Base-by-base conservation (phyloP, 352 stramenopile species). In the Phytophthora meadii region DNA sequence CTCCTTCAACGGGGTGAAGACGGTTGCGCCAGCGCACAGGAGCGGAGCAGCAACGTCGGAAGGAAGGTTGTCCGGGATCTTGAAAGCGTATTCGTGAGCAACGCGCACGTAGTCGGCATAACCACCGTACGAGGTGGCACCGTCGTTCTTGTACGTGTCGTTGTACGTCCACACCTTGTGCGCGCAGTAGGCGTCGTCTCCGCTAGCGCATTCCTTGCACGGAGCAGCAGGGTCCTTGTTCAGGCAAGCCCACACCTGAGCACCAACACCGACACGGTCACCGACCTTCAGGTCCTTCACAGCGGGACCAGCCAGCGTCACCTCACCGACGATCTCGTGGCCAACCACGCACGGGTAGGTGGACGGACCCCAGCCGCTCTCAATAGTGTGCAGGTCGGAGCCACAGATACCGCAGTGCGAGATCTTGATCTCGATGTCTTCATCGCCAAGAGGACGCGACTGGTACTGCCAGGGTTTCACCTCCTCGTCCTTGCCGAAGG, bases 181-280 rank as follows among this genome's bases (percentile, higher is more conserved):
- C 2, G n/a, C 30, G 53, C 90, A 97, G 58, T 88, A 82, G 11
- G 91, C 54, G 50, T 97, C 83, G 14, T 72, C 25, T 19, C 82
- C 79, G 15, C 30, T 52, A 19, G 77, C 45, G 51, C 90, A 97
- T 41, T 82, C 42, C 6, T 84, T 76, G 75, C 90, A 97, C 1
- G 63, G 61, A 4, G 22, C 42, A 14, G 58, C 73, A 4, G 65
- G 68, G 61, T 92, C 71, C 59, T 92, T 84, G 48, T 85, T 76
- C 8, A 76, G 48, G 52, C 89, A 97, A 3, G 76, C 75, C 61
- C 81, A 88, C 19, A 89, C 85, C 48, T 95, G 81, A 28, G 82
- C 90, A 22, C 90, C 90, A n/a, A 97, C 88, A 44, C 90, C 89
- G 1, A 93, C 87, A n/a, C 73, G 61, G 67, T 97, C 85, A n/a